Evolutionary conservation across 2,329 filamentous ascomycete genomes (phyloP), one percentile per base, ranked within the genome.

Genomic region (Mollisia scopiformis): DNA sequence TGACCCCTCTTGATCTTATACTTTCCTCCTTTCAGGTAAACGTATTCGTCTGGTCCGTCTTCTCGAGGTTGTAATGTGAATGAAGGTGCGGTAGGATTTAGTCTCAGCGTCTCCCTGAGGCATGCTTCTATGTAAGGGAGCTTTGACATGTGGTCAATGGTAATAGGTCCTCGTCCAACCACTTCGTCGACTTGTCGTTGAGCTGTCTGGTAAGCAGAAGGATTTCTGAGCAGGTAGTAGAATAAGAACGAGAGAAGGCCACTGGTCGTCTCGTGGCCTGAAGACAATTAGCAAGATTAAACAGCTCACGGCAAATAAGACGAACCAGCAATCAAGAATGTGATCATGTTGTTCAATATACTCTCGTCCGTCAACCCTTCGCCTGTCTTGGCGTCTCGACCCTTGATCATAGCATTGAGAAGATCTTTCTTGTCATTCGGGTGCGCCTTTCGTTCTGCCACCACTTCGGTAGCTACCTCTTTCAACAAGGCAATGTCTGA

Each of bases 261-360:
- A 23, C 78, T 77, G 0, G 89, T 89, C 0, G 90, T 92, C 67
- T 91, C 89, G 63, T 91, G 88, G 2, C 87, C 80, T 66, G 75
- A 71, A 21, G 49, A 55, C 58, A 59, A 19, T 64, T 33, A 58
- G 8, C 82, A 84, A 73, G 90, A 82, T 23, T 11, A n/a, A n/a
- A 2, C 7, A 39, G 16, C 3, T 23, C n/a, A 2, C 16, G 2
- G 7, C 3, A 7, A 27, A 1, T 23, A 31, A 14, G 21, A 56
- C 63, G 43, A 46, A 65, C 70, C 64, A 71, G 75, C 80, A 87
- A 35, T 87, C 10, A 92, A 74, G 66, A 92, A 91, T 0, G 88
- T 92, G 61, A 90, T 87, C 75, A 92, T 84, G 65, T 92, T 90
- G 71, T 88, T 81, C 16, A 85, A 81, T 63, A 92, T 89, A 52